phyloP scores from a whole-genome alignment of 345 rosid species.

The Gossypium ekmanianum region DNA sequence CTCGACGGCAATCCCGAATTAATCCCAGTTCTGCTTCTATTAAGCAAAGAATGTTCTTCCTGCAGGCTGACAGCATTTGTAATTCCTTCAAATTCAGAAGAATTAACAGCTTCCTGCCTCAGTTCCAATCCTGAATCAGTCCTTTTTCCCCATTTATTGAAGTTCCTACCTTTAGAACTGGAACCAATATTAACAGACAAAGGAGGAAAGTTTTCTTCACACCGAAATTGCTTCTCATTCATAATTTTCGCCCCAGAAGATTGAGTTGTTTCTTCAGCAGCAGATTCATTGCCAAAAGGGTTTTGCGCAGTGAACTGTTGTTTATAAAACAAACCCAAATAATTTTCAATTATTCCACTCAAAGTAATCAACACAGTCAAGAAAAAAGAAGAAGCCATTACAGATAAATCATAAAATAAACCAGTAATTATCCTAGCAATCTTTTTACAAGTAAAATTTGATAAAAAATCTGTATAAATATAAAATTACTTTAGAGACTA shows the following conservation, averaged over 20 bases:
- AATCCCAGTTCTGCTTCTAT: background rate
- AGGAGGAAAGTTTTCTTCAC: background rate
- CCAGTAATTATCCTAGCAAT: background rate
- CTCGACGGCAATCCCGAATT: background rate
- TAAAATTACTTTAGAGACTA: background rate
- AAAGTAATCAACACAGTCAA: background rate
- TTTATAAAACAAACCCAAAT: background rate
- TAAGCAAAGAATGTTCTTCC: background rate
- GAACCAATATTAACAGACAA: background rate
- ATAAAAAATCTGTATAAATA: background rate
- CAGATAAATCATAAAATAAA: background rate
- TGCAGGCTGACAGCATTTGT: background rate
- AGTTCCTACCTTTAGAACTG: background rate
- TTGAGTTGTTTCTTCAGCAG: background rate
- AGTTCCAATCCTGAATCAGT: slow-evolving; percentile 19
- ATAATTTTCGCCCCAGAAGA: background rate
- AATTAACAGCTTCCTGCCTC: background rate
- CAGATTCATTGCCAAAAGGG: background rate
- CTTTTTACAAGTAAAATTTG: background rate
- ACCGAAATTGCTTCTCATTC: background rate
- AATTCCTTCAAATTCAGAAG: background rate
- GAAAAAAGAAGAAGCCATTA: background rate
- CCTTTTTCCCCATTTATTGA: slow-evolving; percentile 8
- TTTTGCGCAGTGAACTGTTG: background rate
- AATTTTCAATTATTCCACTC: background rate